phyloP scores from a whole-genome alignment of 768 basidiomycete species.

The Goffeauzyma gilvescens region DNA sequence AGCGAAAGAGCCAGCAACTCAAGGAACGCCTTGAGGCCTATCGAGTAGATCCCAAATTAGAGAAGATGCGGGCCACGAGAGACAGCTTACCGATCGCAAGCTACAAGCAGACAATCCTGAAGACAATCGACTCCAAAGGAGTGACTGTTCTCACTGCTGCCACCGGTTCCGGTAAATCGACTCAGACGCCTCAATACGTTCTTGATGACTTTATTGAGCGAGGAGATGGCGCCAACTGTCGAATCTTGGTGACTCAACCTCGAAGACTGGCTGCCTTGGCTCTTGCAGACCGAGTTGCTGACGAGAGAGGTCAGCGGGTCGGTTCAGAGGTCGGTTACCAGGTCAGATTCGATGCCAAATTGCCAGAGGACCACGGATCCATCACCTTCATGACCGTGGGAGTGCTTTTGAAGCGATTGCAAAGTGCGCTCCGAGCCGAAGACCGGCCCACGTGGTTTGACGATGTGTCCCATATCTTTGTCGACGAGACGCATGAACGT shows the following conservation, averaged over 20 bases:
- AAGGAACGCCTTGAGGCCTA: slow-evolving; percentile 42
- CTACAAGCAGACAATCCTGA: slow-evolving; percentile 46
- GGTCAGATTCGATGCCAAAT: slow-evolving; percentile 69
- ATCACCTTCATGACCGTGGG: slow-evolving; percentile 45
- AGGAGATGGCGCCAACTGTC: slow-evolving; percentile 66
- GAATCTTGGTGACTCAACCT: slow-evolving; percentile 83
- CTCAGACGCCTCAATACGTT: slow-evolving; percentile 80
- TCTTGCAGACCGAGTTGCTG: slow-evolving; percentile 75
- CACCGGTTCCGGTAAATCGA: slow-evolving; percentile 85
- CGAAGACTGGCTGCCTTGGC: slow-evolving; percentile 68
- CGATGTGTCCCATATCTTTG: slow-evolving; percentile 67
- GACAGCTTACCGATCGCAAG: slow-evolving; percentile 55
- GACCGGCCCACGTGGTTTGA: slow-evolving; percentile 41
- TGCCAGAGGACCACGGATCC: slow-evolving; percentile 59
- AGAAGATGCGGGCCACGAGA: slow-evolving; percentile 50
- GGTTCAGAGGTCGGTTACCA: slow-evolving; percentile 72
- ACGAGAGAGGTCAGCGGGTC: slow-evolving; percentile 56
- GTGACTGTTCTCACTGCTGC: slow-evolving; percentile 56
- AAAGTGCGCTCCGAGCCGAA: slow-evolving; percentile 41
- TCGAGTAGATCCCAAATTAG: slow-evolving; percentile 42
- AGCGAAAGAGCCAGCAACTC: slow-evolving; percentile 45
- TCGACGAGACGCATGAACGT: slow-evolving; percentile 92
- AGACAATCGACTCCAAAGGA: slow-evolving; percentile 53
- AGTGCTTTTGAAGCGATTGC: slow-evolving; percentile 68
- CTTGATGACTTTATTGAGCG: slow-evolving; percentile 61